Base-by-base conservation (phyloP, 306 rosid species). In the Vicia faba region DNA sequence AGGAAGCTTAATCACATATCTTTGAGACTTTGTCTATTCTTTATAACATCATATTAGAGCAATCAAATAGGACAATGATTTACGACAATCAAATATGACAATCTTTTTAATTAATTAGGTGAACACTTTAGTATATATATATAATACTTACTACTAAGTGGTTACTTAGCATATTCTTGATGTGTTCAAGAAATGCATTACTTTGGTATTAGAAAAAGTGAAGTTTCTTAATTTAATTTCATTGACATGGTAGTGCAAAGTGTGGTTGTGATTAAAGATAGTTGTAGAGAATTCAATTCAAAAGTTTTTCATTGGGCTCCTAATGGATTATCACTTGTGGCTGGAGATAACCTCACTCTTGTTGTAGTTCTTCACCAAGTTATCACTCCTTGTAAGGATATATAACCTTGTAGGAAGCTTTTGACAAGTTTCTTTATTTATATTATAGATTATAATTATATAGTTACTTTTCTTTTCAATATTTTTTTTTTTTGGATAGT, bases 251-350 rank as follows among this genome's bases (percentile, higher is more conserved):
- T 28, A 43, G 64, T 19, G 0, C 79, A 86, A 69, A 85, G 75
- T 44, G 88, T 88, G 44, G 83, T 87, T 68, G 87, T 87, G 81
- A 84, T 91, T 67, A 81, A 83, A 45, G 97, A 89, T 69, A 86
- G 86, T 48, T 70, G 80, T 2, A 81, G 69, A 66, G 84, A 86
- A 39, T 64, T 85, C 36, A 77, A 84, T 66, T 41, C 67, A 48
- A 80, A 36, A 29, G 68, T 79, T 57, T 81, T 87, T 55, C 20
- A 39, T 53, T 78, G 88, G 86, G 80, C 90, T 50, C 64, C 75
- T 54, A 39, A 71, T 8, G 77, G 80, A 68, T 85, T 81, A 49
- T 74, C 81, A 43, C 83, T 87, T 1, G 60, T 63, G 69, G 51
- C 70, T 5, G 83, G 96, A 80, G 95, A 91, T 82, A 84, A 79